Percentiles rank a stretch among this genome's conserved stretches.
Conservation (phyloP, 2,329 filamentous ascomycete species). For the Xylariaceae sp. region DNA sequence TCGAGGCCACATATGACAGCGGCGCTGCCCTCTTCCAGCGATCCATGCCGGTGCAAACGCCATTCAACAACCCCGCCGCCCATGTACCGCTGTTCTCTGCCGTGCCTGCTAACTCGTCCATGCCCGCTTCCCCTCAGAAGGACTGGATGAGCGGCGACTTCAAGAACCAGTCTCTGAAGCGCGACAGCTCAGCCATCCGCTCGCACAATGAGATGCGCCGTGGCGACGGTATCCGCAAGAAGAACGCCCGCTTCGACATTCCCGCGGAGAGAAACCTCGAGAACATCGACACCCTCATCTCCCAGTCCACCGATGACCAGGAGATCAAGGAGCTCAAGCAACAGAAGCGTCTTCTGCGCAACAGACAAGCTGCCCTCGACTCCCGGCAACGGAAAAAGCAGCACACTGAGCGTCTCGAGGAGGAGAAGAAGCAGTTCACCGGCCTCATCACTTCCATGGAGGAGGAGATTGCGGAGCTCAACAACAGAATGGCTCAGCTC, state of each 20-base stretch:
- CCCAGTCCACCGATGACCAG: slow-evolving; percentile 80
- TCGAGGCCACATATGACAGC: slow-evolving; percentile 51
- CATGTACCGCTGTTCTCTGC: slow-evolving; percentile 51
- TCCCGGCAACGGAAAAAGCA: slow-evolving; percentile 97
- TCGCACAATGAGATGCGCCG: slow-evolving; percentile 72
- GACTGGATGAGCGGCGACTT: slow-evolving; percentile 50
- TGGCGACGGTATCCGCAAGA: slow-evolving; percentile 91
- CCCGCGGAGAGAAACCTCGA: slow-evolving; percentile 85
- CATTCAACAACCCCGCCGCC: slow-evolving; percentile 49
- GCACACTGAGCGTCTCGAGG: slow-evolving; percentile 92
- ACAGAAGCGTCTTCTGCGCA: slow-evolving; percentile 89
- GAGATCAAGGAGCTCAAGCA: slow-evolving; percentile 98
- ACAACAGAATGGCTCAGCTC: slow-evolving; percentile 64
- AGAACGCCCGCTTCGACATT: slow-evolving; percentile 97
- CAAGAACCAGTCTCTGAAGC: slow-evolving; percentile 51
- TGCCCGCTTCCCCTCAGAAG: slow-evolving; percentile 53
- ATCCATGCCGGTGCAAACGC: slow-evolving; percentile 47
- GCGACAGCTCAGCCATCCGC: slow-evolving; percentile 63
- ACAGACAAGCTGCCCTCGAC: slow-evolving; percentile 94
- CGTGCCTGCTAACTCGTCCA: slow-evolving; percentile 44
- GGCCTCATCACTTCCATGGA: slow-evolving; percentile 72
- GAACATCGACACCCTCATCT: slow-evolving; percentile 92
- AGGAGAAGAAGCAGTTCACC: slow-evolving; percentile 91
- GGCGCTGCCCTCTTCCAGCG: slow-evolving; percentile 49
- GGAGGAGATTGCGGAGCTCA: slow-evolving; percentile 65